Base-by-base conservation (phyloP, 352 stramenopile species). In the Phytophthora pinifolia region DNA sequence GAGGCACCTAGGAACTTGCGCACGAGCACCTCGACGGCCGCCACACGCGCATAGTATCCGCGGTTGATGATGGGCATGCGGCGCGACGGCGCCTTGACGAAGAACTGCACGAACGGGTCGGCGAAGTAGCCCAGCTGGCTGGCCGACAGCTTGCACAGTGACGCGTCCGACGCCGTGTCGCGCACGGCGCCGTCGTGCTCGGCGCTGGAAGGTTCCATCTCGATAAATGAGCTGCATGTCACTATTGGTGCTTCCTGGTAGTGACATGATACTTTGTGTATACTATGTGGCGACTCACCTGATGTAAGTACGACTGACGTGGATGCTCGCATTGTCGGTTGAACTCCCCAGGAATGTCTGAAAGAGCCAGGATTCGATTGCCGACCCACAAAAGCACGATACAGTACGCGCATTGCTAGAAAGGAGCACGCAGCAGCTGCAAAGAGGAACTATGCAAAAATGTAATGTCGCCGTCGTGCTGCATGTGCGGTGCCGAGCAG, bases 11-110 rank as follows among this genome's bases (percentile, higher is more conserved):
- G 54, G 48, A 94, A 96, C 25, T 71, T 73, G 20, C 64, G 68
- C 47, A 96, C 67, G 14, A 96, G 69, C 37, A 58, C 58, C 65
- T 94, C 81, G 35, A 96, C 62, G 3, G 75, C 80, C 5, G 72
- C 67, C 18, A 94, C 84, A 13, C 86, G 84, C 9, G 86, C 84
- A 64, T 94, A 96, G 64, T 96, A 96, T 1, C 86, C 86, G 46
- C 86, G 83, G 55, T 96, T 94, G 57, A 96, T 96, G 50, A 96
- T 75, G 18, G 86, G 86, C 84, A 94, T 92, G 56, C 85, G 83
- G 20, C 83, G 81, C 52, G 84, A 92, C 53, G 83, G 82, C 29
- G 51, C 25, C 76, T 89, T 91, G 58, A 93, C 81, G 49, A 96
- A 96, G 57, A 74, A 92, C 46, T 74, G 68, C 51, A 86, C 78